These are phyloP conservation scores for Lachancea mirantina DNA, from an alignment of 805 yeast genomes.

Conservation along the genomic window DNA sequence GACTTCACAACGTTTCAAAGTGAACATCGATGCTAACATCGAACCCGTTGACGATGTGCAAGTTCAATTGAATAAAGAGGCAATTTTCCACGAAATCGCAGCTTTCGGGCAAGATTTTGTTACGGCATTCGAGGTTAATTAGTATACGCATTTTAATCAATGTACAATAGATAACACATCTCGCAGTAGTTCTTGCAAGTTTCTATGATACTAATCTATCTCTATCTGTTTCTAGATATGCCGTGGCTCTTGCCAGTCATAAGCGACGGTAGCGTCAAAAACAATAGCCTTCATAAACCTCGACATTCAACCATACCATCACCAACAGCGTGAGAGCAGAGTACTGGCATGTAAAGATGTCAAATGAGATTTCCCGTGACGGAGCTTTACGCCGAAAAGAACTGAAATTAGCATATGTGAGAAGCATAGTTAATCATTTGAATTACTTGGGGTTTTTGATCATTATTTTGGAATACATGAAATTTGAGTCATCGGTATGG, in stretches of 20 bases:
- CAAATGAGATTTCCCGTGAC: too few species aligned
- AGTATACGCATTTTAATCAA: neutral
- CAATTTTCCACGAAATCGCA: constrained; percentile 65
- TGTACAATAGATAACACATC: constrained; percentile 2
- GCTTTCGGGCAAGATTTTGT: constrained; percentile 63
- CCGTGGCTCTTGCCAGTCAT: too few species aligned
- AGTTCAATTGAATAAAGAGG: constrained; percentile 60
- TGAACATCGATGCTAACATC: constrained; percentile 66
- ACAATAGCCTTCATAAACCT: too few species aligned
- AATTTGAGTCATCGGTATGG: constrained; percentile 23
- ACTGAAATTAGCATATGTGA: too few species aligned
- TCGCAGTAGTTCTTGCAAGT: constrained; percentile 2
- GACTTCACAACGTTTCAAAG: constrained; percentile 63
- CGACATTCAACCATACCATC: too few species aligned
- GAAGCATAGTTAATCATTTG: constrained; percentile 16
- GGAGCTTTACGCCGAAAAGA: too few species aligned
- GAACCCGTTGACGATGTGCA: constrained; percentile 49
- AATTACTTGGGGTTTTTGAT: constrained; percentile 18
- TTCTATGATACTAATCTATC: constrained; percentile 4
- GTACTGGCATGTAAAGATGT: too few species aligned
- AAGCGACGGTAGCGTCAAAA: too few species aligned
- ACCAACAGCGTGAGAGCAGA: too few species aligned
- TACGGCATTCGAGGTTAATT: constrained; percentile 32
- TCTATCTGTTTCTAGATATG: too few species aligned
- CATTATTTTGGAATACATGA: constrained; percentile 23